phyloP scores from a whole-genome alignment of 2,329 filamentous ascomycete genomes.

The Didymella arachidicola region DNA sequence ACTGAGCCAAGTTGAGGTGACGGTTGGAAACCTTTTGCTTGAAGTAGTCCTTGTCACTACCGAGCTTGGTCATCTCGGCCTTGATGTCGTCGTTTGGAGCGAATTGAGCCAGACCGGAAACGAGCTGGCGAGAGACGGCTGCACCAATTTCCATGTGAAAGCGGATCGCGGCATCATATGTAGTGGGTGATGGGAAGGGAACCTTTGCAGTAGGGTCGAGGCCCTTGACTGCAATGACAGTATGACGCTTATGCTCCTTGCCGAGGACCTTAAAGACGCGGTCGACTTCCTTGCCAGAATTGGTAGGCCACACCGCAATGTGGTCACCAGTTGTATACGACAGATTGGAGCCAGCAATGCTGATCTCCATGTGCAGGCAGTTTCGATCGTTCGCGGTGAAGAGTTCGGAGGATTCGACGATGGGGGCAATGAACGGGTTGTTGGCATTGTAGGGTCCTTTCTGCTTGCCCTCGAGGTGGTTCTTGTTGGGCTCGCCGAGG shows the following conservation, averaged over 20 bases:
- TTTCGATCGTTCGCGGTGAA: constrained; percentile 91
- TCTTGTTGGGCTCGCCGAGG: constrained; percentile 94
- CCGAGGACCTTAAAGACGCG: constrained; percentile 83
- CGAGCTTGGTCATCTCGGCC: constrained; percentile 86
- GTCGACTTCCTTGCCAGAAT: constrained; percentile 90
- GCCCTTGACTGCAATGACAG: constrained; percentile 86
- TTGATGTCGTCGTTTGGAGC: constrained; percentile 85
- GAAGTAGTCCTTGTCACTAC: constrained; percentile 95
- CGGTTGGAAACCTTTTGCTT: constrained; percentile 81
- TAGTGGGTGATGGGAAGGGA: constrained; percentile 95
- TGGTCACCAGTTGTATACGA: constrained; percentile 97
- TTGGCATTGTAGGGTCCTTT: constrained; percentile 95
- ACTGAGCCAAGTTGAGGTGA: constrained; percentile 88
- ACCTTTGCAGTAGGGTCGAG: constrained; percentile 96
- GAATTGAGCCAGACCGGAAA: constrained; percentile 86
- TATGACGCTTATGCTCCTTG: constrained; percentile 77
- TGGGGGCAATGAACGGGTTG: constrained; percentile 96
- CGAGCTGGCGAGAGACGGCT: constrained; percentile 93
- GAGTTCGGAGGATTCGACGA: constrained; percentile 86
- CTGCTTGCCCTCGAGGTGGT: constrained; percentile 83
- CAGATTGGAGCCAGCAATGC: constrained; percentile 87
- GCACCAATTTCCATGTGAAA: constrained; percentile 98
- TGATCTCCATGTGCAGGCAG: constrained; percentile 95
- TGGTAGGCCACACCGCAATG: constrained; percentile 96
- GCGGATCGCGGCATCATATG: constrained; percentile 88